phyloP scores from a whole-genome alignment of 129 eudicot species.

The Solidago caesia region DNA sequence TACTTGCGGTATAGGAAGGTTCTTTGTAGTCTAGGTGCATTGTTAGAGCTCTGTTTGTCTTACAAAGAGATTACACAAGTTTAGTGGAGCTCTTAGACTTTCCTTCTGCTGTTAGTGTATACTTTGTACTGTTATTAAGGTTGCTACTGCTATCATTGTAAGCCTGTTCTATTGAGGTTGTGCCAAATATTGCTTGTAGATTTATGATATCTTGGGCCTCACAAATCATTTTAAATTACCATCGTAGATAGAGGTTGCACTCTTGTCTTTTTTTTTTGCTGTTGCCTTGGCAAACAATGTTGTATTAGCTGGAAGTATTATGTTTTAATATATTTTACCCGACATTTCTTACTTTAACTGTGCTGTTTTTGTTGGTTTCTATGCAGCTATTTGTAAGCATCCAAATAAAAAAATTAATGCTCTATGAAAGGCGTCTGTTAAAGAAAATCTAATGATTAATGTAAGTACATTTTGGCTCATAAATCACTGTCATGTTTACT shows the following conservation, averaged over 20 bases:
- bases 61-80: neutral
- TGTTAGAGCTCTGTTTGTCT: constrained; percentile 19
- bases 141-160: neutral
- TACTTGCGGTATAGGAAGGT: constrained; percentile 1
- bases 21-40: constrained; percentile 10
- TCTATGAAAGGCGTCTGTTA: no score
- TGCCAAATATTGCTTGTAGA: neutral
- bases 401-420: neutral
- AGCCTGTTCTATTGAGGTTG: neutral
- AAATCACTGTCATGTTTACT: neutral
- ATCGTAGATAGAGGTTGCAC: neutral
- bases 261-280: neutral
- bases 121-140: neutral
- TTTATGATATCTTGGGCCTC: neutral
- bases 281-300: constrained; percentile 1
- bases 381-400: neutral
- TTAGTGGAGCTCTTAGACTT: neutral
- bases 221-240: neutral
- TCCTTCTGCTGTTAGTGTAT: neutral
- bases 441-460: neutral
- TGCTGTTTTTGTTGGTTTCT: constrained; percentile 19
- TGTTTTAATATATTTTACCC: neutral
- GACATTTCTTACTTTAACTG: constrained; percentile 12
- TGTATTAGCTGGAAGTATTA: neutral
- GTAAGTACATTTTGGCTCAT: neutral